Evolutionary conservation across 441 rosid genomes (phyloP), one percentile per base, ranked within the genome.

Genomic region (Mallotus japonicus): DNA sequence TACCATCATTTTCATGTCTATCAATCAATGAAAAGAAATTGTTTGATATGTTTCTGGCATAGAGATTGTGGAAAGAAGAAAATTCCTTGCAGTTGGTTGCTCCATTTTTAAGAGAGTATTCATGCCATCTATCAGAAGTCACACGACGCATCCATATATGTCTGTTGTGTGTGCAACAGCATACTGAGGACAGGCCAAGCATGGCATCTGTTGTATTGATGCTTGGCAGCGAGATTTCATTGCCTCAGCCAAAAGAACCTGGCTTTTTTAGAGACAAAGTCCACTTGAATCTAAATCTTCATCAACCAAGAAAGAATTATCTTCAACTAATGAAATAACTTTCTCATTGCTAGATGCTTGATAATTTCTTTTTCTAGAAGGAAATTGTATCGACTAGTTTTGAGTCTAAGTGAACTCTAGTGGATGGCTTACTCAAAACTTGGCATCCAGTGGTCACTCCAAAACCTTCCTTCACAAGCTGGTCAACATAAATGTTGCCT

Each of bases 61-160:
- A 89, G 88, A 81, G 69, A 50, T 58, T 84, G 68, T 85, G 83
- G 89, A 76, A 64, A 19, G 82, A 83, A 19, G 82, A 69, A 4
- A 77, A 67, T 24, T 76, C 76, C 20, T 12, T 77, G 50, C 74
- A 84, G 57, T 10, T 87, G 22, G 17, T 81, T 12, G 90, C 84
- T 69, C 34, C 70, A 65, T 17, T 7, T 9, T 14, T 65, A 22
- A 16, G 19, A 54, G 70, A 64, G n/a, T 4, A 32, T 4, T 65
- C 76, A 0, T 42, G 49, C 15, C 1, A 73, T 55, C 28, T 54
- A 42, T 40, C 56, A 20, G n/a, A 65, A 57, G 56, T 55, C 0
- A 64, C 44, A 55, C 16, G 70, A 28, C 64, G 76, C 56, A 14
- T 40, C 37, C 3, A 65, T 1, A 47, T 73, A 5, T 64, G 76